Percentiles rank a stretch among this genome's conserved stretches.
Evolutionary conservation across 495 filamentous ascomycete genomes (phyloP).

Genomic region (Amphirosellinia nigrospora): DNA sequence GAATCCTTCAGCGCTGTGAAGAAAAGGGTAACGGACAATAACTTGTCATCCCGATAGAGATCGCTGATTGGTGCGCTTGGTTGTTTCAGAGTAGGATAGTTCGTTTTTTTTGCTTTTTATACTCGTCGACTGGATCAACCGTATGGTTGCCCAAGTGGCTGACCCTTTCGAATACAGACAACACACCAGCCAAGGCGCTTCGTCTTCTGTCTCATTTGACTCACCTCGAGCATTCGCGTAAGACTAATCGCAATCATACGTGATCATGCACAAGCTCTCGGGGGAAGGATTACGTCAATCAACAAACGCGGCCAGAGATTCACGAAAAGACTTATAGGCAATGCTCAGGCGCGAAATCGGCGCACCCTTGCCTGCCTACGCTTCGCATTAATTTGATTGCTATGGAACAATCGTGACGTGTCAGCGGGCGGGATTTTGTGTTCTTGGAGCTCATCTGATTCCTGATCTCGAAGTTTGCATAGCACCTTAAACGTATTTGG

Average conservation of each 20-base stretch:
- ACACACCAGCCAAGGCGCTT: constrained; percentile 1
- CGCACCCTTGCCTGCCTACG: not conserved
- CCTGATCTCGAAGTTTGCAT: not conserved
- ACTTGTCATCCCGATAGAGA: not conserved
- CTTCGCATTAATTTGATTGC: not conserved
- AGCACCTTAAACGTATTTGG: not conserved
- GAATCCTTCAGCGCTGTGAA: not conserved
- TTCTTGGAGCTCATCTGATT: not conserved
- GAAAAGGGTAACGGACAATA: not conserved
- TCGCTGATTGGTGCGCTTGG: constrained; percentile 1
- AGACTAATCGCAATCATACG: not conserved
- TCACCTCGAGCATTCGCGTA: constrained; percentile 7
- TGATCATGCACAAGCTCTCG: constrained; percentile 9
- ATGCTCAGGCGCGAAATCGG: not conserved
- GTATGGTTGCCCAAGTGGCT: not conserved
- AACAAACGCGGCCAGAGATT: not conserved
- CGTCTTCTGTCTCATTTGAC: not conserved
- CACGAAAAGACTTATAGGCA: not conserved
- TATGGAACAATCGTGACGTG: constrained; percentile 1
- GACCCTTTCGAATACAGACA: not conserved
- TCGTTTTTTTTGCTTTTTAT: not conserved
- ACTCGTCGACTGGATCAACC: not conserved
- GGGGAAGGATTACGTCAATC: not conserved
- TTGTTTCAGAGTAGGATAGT: not conserved
- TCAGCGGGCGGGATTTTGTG: not conserved